These are phyloP conservation scores for Lolium perenne DNA, from an alignment of 176 grass and related monocot species.

Conservation along the genomic window DNA sequence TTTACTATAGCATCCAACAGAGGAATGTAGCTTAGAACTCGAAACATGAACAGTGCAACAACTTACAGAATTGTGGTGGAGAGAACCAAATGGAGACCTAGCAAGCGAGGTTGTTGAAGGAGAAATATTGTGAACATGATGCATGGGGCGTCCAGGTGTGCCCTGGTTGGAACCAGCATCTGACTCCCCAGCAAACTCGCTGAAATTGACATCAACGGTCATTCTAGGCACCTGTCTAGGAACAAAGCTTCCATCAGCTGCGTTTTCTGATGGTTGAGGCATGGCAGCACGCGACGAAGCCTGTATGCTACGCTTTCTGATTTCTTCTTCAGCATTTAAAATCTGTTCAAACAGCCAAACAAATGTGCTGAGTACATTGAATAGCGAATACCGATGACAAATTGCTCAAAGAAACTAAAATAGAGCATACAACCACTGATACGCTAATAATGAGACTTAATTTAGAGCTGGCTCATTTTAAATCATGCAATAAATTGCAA, in stretches of 20 bases:
- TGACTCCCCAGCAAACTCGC: slow-evolving; percentile 78
- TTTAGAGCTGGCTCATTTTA: background rate
- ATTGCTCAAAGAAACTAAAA: slow-evolving; percentile 29
- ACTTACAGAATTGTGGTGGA: slow-evolving; percentile 73
- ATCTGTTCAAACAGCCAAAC: slow-evolving; percentile 61
- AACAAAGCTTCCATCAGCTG: slow-evolving; percentile 55
- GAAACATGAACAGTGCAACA: background rate
- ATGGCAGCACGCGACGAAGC: slow-evolving; percentile 46
- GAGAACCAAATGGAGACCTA: slow-evolving; percentile 70
- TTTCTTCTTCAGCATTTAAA: slow-evolving; percentile 93
- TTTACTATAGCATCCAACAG: slow-evolving; percentile 1
- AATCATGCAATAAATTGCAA: background rate
- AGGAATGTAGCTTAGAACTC: background rate
- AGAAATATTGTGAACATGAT: slow-evolving; percentile 69
- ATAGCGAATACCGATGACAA: background rate
- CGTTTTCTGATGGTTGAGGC: slow-evolving; percentile 62
- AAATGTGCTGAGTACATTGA: background rate
- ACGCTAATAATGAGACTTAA: background rate
- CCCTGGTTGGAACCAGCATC: slow-evolving; percentile 82
- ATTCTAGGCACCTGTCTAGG: slow-evolving; percentile 59
- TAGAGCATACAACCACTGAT: background rate
- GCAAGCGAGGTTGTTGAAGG: slow-evolving; percentile 73
- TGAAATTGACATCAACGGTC: slow-evolving; percentile 84
- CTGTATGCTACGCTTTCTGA: slow-evolving; percentile 67
- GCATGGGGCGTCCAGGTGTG: slow-evolving; percentile 60